Evolutionary conservation across 768 basidiomycete species (phyloP).

Genomic region (Chlorophyllum brunneum): DNA sequence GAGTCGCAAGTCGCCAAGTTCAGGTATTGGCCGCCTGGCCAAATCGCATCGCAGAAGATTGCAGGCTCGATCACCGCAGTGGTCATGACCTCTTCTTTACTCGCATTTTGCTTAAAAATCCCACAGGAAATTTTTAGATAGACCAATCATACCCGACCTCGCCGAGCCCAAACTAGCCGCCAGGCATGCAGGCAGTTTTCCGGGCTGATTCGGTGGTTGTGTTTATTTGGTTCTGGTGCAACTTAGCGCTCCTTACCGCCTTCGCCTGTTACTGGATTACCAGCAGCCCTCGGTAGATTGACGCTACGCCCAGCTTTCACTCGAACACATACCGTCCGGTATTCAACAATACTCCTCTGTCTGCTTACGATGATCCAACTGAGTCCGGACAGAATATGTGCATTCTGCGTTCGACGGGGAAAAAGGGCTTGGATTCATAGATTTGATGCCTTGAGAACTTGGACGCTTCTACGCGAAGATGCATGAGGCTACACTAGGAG

Average conservation of each 20-base stretch:
- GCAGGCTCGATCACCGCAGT: conserved; percentile 91
- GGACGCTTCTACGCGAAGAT: conserved; percentile 18
- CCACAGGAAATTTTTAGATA: too few species aligned
- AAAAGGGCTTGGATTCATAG: conserved; percentile 21
- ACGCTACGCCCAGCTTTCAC: conserved; percentile 65
- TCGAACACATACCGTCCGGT: conserved; percentile 79
- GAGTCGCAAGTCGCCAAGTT: too few species aligned
- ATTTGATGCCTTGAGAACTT: conserved; percentile 19
- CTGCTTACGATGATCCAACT: conserved; percentile 88
- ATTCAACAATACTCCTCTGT: conserved; percentile 80
- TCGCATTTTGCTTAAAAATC: too few species aligned
- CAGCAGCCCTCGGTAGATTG: too few species aligned
- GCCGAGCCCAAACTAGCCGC: too few species aligned
- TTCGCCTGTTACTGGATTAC: too few species aligned
- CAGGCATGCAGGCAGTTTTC: too few species aligned
- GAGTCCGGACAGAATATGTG: conserved; percentile 73
- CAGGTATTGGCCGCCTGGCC: neutral
- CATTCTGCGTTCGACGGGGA: conserved; percentile 45
- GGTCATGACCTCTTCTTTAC: conserved; percentile 42
- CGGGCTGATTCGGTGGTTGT: too few species aligned
- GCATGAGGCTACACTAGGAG: conserved; percentile 37
- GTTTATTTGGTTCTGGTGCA: too few species aligned
- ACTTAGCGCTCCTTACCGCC: too few species aligned
- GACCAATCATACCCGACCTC: too few species aligned
- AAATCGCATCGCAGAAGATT: conserved; percentile 56